phyloP scores from a whole-genome alignment of 2,329 filamentous ascomycete genomes.

The Hymenoscyphus scutula region DNA sequence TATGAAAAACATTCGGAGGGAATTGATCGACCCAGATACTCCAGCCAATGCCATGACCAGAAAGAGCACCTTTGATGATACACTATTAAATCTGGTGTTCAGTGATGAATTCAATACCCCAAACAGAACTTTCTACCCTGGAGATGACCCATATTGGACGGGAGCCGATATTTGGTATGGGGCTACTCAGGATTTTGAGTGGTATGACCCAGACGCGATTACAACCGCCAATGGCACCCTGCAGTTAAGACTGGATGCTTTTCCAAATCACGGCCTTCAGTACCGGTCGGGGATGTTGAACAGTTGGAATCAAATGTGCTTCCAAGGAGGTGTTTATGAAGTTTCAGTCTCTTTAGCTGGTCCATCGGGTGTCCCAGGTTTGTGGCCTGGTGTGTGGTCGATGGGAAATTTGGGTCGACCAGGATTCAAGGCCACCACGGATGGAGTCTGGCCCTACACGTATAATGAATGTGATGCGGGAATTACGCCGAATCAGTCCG shows the following conservation, averaged over 20 bases:
- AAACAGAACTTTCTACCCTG: conserved; percentile 53
- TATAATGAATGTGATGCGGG: conserved; percentile 57
- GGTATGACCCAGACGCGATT: conserved; percentile 44
- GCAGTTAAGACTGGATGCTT: conserved; percentile 45
- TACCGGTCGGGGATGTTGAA: conserved; percentile 52
- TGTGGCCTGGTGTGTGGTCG: conserved; percentile 54
- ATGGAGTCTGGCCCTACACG: conserved; percentile 55
- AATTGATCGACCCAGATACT: conserved; percentile 52
- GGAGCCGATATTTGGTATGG: conserved; percentile 54
- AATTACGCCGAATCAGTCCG: conserved; percentile 69
- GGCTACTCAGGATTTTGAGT: conserved; percentile 47
- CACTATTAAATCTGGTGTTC: conserved; percentile 49
- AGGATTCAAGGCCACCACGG: conserved; percentile 50
- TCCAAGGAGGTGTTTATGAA: conserved; percentile 53
- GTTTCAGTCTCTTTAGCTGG: conserved; percentile 52
- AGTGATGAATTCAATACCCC: conserved; percentile 55
- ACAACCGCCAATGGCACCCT: conserved; percentile 48
- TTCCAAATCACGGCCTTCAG: conserved; percentile 44
- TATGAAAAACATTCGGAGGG: conserved; percentile 45
- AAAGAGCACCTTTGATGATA: conserved; percentile 43
- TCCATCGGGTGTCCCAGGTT: conserved; percentile 46
- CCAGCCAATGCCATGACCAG: conserved; percentile 45
- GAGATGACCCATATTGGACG: conserved; percentile 55
- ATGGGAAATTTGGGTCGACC: conserved; percentile 54
- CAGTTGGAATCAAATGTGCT: conserved; percentile 53